Conservation (phyloP, 352 stramenopile genomes). For the Phytopythium delawarense region DNA sequence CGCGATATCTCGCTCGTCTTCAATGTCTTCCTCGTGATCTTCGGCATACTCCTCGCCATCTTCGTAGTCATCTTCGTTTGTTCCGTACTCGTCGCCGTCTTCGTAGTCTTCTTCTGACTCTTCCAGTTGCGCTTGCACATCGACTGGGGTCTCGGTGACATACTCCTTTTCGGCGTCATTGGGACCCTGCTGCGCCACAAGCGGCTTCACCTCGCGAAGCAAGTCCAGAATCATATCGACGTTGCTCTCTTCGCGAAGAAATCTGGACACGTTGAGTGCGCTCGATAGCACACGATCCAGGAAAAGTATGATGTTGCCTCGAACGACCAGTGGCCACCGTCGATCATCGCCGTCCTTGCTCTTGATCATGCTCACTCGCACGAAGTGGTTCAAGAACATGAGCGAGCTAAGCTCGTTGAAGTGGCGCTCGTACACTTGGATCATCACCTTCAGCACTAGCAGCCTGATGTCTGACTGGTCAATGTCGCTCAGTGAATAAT, state of each 20-base stretch:
- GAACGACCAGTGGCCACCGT: slow-evolving; percentile 68
- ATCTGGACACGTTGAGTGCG: slow-evolving; percentile 73
- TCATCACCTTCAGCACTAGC: slow-evolving; percentile 85
- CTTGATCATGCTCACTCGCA: slow-evolving; percentile 77
- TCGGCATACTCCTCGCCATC: slow-evolving; percentile 37
- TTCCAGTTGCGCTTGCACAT: slow-evolving; percentile 50
- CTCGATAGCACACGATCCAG: slow-evolving; percentile 78
- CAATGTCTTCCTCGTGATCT: slow-evolving; percentile 28
- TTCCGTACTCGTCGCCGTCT: slow-evolving; percentile 30
- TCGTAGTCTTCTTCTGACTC: slow-evolving; percentile 55
- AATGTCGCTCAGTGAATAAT: slow-evolving; percentile 32
- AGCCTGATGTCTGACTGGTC: slow-evolving; percentile 73
- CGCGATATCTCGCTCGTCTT: slow-evolving; percentile 37
- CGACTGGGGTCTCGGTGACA: slow-evolving; percentile 46
- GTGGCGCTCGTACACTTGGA: slow-evolving; percentile 81
- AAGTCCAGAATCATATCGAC: slow-evolving; percentile 74
- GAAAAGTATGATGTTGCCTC: slow-evolving; percentile 82
- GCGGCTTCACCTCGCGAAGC: slow-evolving; percentile 70
- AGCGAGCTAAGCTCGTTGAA: slow-evolving; percentile 74
- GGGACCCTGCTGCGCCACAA: slow-evolving; percentile 60
- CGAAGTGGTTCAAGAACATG: slow-evolving; percentile 78
- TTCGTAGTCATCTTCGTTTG: slow-evolving; percentile 32
- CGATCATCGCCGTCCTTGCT: slow-evolving; percentile 33
- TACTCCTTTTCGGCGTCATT: slow-evolving; percentile 72
- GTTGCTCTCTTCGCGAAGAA: slow-evolving; percentile 70